Evolutionary conservation across 257 asterid species (phyloP), one percentile per base, ranked within the genome.

Genomic region (Sherardia arvensis): DNA sequence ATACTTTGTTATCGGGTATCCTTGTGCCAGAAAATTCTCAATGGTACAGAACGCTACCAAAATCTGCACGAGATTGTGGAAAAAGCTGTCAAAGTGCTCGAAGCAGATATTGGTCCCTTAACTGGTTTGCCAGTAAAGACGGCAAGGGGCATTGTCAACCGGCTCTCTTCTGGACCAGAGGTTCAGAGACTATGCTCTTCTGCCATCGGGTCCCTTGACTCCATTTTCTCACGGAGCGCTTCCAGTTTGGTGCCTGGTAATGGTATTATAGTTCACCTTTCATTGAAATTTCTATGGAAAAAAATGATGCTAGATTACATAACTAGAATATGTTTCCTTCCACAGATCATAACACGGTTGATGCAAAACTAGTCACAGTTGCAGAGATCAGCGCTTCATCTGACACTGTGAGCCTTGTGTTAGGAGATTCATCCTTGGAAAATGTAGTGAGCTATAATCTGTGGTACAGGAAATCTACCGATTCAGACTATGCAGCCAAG

Each of bases 81-180:
- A 54, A 89, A 82, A 76, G 87, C 95, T 30, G 91, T 85, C 40
- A 65, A 75, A 36, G 78, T 69, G 71, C 95, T 92, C 27, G 99
- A 89, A 81, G 81, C 74, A 49, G 99, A 92, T 26, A 84, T 87
- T n/a, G 99, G 99, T 7, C 95, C 91, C 29, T 74, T 89, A 56
- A 87, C 99, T 22, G 99, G 96, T 73, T 79, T 85, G 67, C 99
- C 97, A 7, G 91, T 87, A 33, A 92, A 87, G 83, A 92, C 65
- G 69, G 99, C 97, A n/a, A 77, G 99, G 70, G 96, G 99, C 55
- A 92, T 92, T 33, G 99, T 92, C 58, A 92, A 92, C 79, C 80
- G 97, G 84, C 93, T 92, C 61, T 85, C 97, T 7, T 87, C 87
- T 0, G 97, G 97, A 64, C 86, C 87, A 1, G 91, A 85, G 74